Conservation (phyloP, 495 filamentous ascomycete species). For the Neurospora tetrasperma region DNA sequence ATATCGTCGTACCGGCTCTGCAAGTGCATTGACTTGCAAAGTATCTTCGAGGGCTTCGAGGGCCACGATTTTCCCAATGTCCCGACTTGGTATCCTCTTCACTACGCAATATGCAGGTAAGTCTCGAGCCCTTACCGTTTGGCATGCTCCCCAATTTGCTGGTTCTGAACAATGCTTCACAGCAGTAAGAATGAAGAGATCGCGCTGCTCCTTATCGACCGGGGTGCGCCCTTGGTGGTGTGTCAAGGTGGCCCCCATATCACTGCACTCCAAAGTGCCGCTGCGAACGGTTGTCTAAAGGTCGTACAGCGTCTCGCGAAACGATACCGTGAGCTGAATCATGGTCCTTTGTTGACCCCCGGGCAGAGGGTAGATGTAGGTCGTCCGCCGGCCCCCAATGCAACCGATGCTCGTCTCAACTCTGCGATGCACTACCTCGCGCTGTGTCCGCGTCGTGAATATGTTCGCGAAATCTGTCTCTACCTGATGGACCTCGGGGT, state of each 20-base stretch:
- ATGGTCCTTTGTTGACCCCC: not conserved
- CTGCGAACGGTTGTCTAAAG: not conserved
- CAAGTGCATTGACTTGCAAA: constrained; percentile 1
- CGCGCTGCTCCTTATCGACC: constrained; percentile 4
- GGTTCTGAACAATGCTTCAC: not conserved
- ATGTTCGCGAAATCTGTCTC: not conserved
- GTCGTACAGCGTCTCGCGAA: constrained; percentile 4
- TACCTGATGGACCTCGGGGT: not conserved
- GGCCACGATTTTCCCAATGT: not conserved
- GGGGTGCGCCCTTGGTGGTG: constrained; percentile 2
- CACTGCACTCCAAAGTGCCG: constrained; percentile 6
- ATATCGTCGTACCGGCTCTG: not conserved
- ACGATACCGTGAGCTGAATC: not conserved
- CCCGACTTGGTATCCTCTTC: constrained; percentile 6
- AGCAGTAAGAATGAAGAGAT: not conserved
- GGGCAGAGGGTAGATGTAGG: not conserved
- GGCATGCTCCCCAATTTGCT: not conserved
- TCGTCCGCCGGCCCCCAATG: not conserved
- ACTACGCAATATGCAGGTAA: constrained; percentile 4
- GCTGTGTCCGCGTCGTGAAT: not conserved
- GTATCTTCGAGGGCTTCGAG: not conserved
- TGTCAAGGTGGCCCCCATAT: not conserved
- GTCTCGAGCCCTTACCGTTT: not conserved
- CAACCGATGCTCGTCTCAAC: not conserved
- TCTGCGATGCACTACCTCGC: constrained; percentile 4